Evolutionary conservation across 2,329 filamentous ascomycete genomes (phyloP), one percentile per base, ranked within the genome.

Genomic region (Talaromyces sp.): DNA sequence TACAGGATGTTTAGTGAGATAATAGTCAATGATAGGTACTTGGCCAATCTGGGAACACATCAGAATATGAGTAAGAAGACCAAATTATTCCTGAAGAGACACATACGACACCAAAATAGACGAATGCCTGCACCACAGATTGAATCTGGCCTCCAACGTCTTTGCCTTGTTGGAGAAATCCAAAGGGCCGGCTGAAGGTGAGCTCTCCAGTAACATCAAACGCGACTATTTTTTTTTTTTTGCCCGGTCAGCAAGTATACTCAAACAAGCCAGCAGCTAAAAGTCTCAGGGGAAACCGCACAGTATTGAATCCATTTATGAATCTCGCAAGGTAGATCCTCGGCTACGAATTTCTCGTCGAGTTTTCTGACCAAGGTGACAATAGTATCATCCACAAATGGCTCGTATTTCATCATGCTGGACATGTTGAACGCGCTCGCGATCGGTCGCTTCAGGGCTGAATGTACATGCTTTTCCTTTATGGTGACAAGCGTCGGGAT

Each of bases 401-500:
- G 66, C 58, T 71, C 69, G 42, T 68, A 67, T 56, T 71, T 65
- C 2, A 69, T 57, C 17, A 69, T 67, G 51, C 69, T 69, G 47
- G 66, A 69, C 69, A 71, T 71, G 13, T 60, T 63, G 64, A 66
- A 71, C 2, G 70, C 60, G 44, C 64, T 57, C 15, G 66, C 64
- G 51, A 71, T 67, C 1, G 68, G 66, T 9, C 64, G 64, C 22
- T 70, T 70, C 9, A 69, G 66, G 11, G 66, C 59, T 33, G 64
- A 63, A 55, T 71, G 69, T 67, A 68, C 69, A 13, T 70, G 58
- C 42, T 71, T 68, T 62, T 71, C 68, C 51, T 68, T 67, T 4
- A 64, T 61, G 22, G 67, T 69, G 57, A 71, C 71, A 15, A 71
- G 59, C 25, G 70, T 71, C 25, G 65, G 67, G 8, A 71, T 51